Conservation (phyloP, 352 stramenopile species). For the Pythium plurisporium region DNA sequence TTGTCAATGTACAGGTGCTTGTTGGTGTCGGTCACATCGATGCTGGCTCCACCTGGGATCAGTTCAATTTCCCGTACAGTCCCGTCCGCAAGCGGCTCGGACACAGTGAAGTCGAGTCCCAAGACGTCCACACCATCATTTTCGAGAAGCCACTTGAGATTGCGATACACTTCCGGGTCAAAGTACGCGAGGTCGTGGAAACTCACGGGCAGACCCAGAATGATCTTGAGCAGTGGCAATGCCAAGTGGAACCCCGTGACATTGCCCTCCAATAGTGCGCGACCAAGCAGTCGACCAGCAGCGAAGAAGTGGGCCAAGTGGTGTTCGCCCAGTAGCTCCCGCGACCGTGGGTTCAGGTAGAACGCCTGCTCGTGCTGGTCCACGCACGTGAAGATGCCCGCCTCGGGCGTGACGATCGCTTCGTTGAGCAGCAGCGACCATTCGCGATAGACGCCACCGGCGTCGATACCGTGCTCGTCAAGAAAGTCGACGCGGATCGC, state of each 20-base stretch:
- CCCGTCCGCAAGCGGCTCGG: slow-evolving; percentile 20
- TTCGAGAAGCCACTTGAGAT: slow-evolving; percentile 25
- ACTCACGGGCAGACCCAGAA: slow-evolving; percentile 87
- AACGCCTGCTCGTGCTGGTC: slow-evolving; percentile 31
- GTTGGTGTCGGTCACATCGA: slow-evolving; percentile 94
- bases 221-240: slow-evolving; percentile 91
- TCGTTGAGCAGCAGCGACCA: slow-evolving; percentile 55
- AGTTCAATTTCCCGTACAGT: slow-evolving; percentile 53
- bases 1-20: slow-evolving; percentile 90
- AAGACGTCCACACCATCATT: slow-evolving; percentile 22
- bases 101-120: slow-evolving; percentile 54
- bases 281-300: slow-evolving; percentile 25
- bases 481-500: slow-evolving; percentile 56
- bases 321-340: slow-evolving; percentile 20
- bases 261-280: slow-evolving; percentile 61
- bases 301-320: slow-evolving; percentile 31
- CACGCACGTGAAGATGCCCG: slow-evolving; percentile 27
- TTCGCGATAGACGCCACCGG: slow-evolving; percentile 56
- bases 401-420: slow-evolving; percentile 22
- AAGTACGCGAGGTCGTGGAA: slow-evolving; percentile 85
- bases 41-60: slow-evolving; percentile 22
- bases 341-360: slow-evolving; percentile 33
- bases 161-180: slow-evolving; percentile 28
- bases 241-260: slow-evolving; percentile 87
- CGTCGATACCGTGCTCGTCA: slow-evolving; percentile 52